Evolutionary conservation across 78 protist species (phyloP), one percentile per base, ranked within the genome.

Genomic region (Pigoraptor vietnamica): DNA sequence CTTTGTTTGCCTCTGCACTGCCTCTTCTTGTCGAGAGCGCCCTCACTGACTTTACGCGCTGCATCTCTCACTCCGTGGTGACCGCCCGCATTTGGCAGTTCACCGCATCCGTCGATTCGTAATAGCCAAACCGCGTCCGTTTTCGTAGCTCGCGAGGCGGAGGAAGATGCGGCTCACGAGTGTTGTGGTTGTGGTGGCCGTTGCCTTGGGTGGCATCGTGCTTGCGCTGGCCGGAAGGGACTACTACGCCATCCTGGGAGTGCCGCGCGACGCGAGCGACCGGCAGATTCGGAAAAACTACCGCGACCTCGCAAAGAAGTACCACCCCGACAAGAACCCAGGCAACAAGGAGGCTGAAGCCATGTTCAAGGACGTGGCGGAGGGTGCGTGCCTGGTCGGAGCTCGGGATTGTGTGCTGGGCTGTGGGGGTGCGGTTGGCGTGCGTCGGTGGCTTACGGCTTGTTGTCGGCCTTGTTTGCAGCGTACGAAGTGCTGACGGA

Each of bases 401-500:
- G n/a, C n/a, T n/a, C n/a, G n/a, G n/a, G n/a, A n/a, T n/a, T n/a
- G n/a, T n/a, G n/a, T n/a, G n/a, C n/a, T n/a, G n/a, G n/a, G n/a
- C n/a, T n/a, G n/a, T n/a, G n/a, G n/a, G n/a, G n/a, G n/a, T n/a
- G n/a, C n/a, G n/a, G n/a, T n/a, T n/a, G n/a, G n/a, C n/a, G n/a
- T n/a, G n/a, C n/a, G n/a, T n/a, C n/a, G n/a, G n/a, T n/a, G n/a
- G n/a, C n/a, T n/a, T n/a, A n/a, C n/a, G n/a, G n/a, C n/a, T n/a
- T n/a, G n/a, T n/a, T n/a, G n/a, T n/a, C n/a, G n/a, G n/a, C n/a
- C 34, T 35, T 39, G 23, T 91, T 39, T 24, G 40, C 40, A 35
- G 98, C 98, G 1, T 96, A 97, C 86, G 99, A 98, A 39, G 93
- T 96, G 23, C 96, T 98, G 19, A 67, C 93, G 21, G 98, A 98